Evolutionary conservation across 2,329 filamentous ascomycete species (phyloP), one percentile per base, ranked within the genome.

Genomic region (Teratosphaeria zuluensis): DNA sequence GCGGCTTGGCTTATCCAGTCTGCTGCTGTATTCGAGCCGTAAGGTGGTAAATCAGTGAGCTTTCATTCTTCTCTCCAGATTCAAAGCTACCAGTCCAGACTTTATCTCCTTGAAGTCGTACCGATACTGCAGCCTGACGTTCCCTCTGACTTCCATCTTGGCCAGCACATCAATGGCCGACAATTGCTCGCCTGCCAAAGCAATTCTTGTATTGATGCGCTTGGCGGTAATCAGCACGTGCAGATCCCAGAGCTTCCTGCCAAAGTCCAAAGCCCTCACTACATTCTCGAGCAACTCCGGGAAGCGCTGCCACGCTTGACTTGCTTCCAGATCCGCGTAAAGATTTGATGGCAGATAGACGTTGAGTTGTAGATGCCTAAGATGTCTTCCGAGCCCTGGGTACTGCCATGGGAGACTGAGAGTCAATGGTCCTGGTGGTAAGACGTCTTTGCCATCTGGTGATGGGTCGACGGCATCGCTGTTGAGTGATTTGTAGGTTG

Each of bases 371-470:
- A 66, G 52, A 59, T 56, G 59, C 8, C 64, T 32, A 1, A 67
- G 54, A n/a, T 63, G 59, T 30, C 57, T 16, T 51, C 62, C 24
- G 35, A 64, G 54, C n/a, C 53, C 19, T 1, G 63, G 62, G 16
- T 64, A 66, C n/a, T 61, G 54, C 64, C 64, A 67, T 2, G 65
- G 65, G 7, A 66, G 55, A 24, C 54, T 56, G 3, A 61, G 62
- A 4, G 58, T 58, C 7, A 65, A 53, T 7, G 64, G 51, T 12
- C 1, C 42, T 1, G 54, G 11, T 8, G n/a, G 4, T 11, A 19
- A 30, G n/a, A 31, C 19, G 48, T 52, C 33, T 24, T 38, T 52
- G 53, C 48, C 31, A 33, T 51, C 57, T 42, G 16, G 12, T 1
- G 8, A 14, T 42, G 11, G 8, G 11, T 12, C 52, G 51, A 33